A percentile compares a stretch with the other conserved stretches of the same genome.
Evolutionary conservation across 805 yeast species (phyloP).

Genomic region (Yarrowia sp.): DNA sequence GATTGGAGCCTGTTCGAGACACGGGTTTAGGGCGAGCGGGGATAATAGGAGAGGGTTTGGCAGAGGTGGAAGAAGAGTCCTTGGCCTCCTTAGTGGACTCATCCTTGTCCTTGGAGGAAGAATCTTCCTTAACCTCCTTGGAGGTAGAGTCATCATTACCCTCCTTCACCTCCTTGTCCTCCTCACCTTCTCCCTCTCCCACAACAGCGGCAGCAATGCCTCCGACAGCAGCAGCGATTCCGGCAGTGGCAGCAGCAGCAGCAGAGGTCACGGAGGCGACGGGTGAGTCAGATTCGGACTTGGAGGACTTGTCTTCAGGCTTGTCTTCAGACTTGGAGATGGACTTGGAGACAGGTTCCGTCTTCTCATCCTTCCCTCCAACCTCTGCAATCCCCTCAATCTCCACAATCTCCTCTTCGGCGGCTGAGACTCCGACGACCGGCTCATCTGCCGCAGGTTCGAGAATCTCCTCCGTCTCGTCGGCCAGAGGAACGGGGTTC

Average conservation of each 20-base stretch:
- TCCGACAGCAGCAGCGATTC: conserved; percentile 16
- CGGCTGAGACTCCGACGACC: not conserved
- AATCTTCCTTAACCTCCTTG: too few species aligned
- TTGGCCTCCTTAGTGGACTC: not conserved
- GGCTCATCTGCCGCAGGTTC: conserved; percentile 4
- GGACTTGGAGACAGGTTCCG: not conserved
- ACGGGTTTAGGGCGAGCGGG: conserved; percentile 20
- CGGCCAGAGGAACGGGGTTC: not conserved
- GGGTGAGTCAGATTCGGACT: not conserved
- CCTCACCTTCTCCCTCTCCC: not conserved
- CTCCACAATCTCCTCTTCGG: conserved; percentile 16
- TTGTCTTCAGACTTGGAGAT: not conserved
- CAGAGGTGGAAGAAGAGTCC: not conserved
- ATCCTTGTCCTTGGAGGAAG: not conserved
- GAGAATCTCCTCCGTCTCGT: not conserved
- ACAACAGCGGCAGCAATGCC: not conserved
- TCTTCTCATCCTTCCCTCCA: not conserved
- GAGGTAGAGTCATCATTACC: too few species aligned
- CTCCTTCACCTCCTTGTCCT: not conserved
- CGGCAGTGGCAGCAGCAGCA: conserved; percentile 21
- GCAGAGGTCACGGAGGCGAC: not conserved
- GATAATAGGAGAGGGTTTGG: not conserved
- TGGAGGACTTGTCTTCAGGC: too few species aligned
- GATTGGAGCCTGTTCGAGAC: conserved; percentile 11
- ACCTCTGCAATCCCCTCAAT: not conserved